A percentile compares a stretch with the other conserved stretches of the same genome.
phyloP scores from a whole-genome alignment of 1,284 basidiomycete species.

The Leccinum griseonigrum region DNA sequence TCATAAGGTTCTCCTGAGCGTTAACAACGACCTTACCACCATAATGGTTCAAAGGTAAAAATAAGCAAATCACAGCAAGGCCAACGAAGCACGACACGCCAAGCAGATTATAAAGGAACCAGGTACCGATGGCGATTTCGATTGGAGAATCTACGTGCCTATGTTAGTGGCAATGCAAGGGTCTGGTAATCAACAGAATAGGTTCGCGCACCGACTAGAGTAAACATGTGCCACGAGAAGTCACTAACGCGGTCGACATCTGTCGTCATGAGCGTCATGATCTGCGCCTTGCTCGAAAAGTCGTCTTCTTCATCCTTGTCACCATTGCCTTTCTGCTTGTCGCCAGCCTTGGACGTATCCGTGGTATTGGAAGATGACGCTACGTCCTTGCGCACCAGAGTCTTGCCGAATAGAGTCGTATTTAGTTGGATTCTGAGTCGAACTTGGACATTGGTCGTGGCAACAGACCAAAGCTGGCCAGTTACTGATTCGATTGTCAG shows the following conservation, averaged over 20 bases:
- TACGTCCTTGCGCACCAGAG: constrained; percentile 83
- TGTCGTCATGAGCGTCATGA: constrained; percentile 63
- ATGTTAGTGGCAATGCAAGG: constrained; percentile 14
- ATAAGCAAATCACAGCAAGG: constrained; percentile 78
- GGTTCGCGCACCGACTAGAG: constrained; percentile 50
- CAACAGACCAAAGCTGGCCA: constrained; percentile 67
- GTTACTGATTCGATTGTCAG: constrained; percentile 24
- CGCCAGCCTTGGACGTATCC: constrained; percentile 22
- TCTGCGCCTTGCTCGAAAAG: constrained; percentile 87
- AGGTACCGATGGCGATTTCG: constrained; percentile 77
- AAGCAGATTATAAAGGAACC: constrained; percentile 80
- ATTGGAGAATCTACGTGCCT: constrained; percentile 71
- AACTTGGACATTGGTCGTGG: constrained; percentile 70
- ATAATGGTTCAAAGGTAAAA: constrained; percentile 85
- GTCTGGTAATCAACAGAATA: constrained; percentile 1
- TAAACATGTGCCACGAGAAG: constrained; percentile 77
- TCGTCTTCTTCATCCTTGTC: constrained; percentile 61
- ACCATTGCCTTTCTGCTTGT: constrained; percentile 33
- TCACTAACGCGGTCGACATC: constrained; percentile 90
- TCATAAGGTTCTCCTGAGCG: constrained; percentile 89
- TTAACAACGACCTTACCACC: constrained; percentile 83
- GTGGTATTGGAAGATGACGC: constrained; percentile 54
- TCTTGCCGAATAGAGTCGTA: constrained; percentile 85
- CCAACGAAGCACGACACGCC: constrained; percentile 82
- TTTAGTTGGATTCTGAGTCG: constrained; percentile 82